These are phyloP conservation scores for Sporothrix brunneoviolacea DNA, from an alignment of 2,329 filamentous ascomycete species.

Conservation along the genomic window DNA sequence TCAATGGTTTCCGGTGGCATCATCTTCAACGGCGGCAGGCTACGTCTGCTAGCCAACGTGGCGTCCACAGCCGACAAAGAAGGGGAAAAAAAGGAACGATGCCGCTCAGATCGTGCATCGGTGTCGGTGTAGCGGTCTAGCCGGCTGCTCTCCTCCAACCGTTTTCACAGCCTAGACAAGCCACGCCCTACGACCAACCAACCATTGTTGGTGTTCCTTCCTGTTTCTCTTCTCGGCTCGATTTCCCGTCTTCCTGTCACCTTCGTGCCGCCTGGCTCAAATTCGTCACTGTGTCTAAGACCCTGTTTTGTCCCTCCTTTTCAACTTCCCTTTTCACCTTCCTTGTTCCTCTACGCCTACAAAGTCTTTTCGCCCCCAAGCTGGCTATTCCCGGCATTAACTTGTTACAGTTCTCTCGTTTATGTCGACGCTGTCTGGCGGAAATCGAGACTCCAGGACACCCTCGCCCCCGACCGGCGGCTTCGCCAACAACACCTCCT, in stretches of 20 bases:
- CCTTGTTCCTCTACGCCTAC: not conserved
- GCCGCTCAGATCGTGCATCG: not conserved
- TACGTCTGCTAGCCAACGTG: no score
- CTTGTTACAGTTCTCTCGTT: conserved; percentile 87
- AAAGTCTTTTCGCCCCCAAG: no score
- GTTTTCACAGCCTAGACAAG: not conserved
- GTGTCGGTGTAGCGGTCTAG: not conserved
- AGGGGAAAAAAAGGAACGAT: not conserved
- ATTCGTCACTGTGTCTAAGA: not conserved
- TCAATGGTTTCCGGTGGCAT: conserved; percentile 5
- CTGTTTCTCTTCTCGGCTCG: not conserved
- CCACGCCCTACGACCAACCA: not conserved
- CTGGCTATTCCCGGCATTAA: conserved; percentile 12
- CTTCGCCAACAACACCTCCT: conserved; percentile 18
- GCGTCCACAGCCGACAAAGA: not conserved
- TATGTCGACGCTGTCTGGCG: conserved; percentile 69
- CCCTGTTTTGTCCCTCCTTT: not conserved
- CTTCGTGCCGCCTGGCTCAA: not conserved
- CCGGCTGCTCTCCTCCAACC: conserved; percentile 5
- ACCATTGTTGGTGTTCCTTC: not conserved
- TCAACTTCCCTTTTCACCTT: not conserved
- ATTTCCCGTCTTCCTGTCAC: not conserved
- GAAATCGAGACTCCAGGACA: conserved; percentile 35
- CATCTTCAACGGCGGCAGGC: not conserved
- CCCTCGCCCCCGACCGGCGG: conserved; percentile 17